Base-by-base conservation (phyloP, 805 yeast species). In the Wickerhamiella cacticola region DNA sequence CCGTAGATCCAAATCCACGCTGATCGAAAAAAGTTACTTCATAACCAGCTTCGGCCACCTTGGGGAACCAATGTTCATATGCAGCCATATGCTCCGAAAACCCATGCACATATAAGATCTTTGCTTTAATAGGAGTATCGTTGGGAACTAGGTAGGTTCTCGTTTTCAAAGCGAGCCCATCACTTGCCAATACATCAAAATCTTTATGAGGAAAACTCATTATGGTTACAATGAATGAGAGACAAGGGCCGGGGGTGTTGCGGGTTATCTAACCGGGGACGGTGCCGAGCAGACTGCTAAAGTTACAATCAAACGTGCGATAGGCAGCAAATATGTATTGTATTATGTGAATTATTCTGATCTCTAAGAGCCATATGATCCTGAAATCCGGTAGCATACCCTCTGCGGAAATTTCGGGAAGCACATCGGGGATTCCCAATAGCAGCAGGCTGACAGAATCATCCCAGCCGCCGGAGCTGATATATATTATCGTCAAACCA, bases 1-100 rank as follows among this genome's bases (percentile, higher is more conserved):
- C 59, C 2, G 69, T 63, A 22, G 48, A 47, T 18, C 71, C 71
- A 33, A 60, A 60, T 1, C 71, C 71, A 12, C 71, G 61, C 55
- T 64, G 68, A 50, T 67, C 71, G 47, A 61, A 64, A 10, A 55
- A 55, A 6, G 62, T 56, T n/a, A 64, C 61, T 41, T 61, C 66
- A 52, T 59, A 61, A 29, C 70, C 70, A 1, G 48, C 52, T 10
- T 41, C 50, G 4, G 64, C 58, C 5, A 66, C 49, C 2, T 41
- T 33, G 5, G 61, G 55, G 53, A 62, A 63, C 45, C 60, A 54
- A 16, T 56, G 54, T 43, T 59, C 58, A 53, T 63, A 66, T 21
- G 52, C 51, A 13, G 57, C 62, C 45, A 57, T 29, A 41, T 56
- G 59, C 49, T 67, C 70, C 29, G 63, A 54, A 47, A 66, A 66